Percentiles rank a stretch among this genome's conserved stretches.
Evolutionary conservation across 768 basidiomycete genomes (phyloP).

Genomic region (Pholiota microspora): DNA sequence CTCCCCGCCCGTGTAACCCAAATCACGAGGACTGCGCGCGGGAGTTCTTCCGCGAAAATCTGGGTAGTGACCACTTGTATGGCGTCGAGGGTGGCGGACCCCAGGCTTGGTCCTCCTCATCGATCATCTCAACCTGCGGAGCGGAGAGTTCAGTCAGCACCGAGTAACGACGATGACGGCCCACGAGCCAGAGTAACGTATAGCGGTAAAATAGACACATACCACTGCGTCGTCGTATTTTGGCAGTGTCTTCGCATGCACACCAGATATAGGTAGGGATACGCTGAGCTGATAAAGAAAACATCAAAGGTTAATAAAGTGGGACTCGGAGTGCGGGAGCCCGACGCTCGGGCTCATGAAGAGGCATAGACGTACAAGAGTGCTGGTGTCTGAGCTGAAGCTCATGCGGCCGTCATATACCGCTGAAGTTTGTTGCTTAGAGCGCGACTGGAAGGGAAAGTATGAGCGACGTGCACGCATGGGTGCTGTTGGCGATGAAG

Average conservation of each 20-base stretch:
- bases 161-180: slow-evolving; percentile 4
- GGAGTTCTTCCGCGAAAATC: slow-evolving; percentile 20
- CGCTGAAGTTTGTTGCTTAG: slow-evolving; percentile 16
- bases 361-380: slow-evolving; percentile 17
- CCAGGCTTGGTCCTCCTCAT: slow-evolving; percentile 41
- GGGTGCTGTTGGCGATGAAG: not conserved
- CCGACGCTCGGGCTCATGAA: not conserved
- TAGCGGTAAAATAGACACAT: not conserved
- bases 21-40: slow-evolving; percentile 10
- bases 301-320: slow-evolving; percentile 1
- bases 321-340: not conserved
- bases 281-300: slow-evolving; percentile 4
- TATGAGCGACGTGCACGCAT: slow-evolving; percentile 8
- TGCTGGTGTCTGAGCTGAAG: slow-evolving; percentile 24
- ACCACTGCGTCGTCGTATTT: slow-evolving; percentile 10
- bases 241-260: slow-evolving; percentile 2
- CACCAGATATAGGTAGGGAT: slow-evolving; percentile 3
- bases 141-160: slow-evolving; percentile 9
- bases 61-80: slow-evolving; percentile 19
- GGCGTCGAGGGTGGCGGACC: slow-evolving; percentile 23
- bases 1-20: not conserved
- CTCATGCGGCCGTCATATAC: slow-evolving; percentile 25
- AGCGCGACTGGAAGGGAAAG: slow-evolving; percentile 12
- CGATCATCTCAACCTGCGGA: slow-evolving; percentile 29
- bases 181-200: not conserved